These are phyloP conservation scores for Lavandula angustifolia DNA, from an alignment of 257 asterid genomes.

Conservation along the genomic window DNA sequence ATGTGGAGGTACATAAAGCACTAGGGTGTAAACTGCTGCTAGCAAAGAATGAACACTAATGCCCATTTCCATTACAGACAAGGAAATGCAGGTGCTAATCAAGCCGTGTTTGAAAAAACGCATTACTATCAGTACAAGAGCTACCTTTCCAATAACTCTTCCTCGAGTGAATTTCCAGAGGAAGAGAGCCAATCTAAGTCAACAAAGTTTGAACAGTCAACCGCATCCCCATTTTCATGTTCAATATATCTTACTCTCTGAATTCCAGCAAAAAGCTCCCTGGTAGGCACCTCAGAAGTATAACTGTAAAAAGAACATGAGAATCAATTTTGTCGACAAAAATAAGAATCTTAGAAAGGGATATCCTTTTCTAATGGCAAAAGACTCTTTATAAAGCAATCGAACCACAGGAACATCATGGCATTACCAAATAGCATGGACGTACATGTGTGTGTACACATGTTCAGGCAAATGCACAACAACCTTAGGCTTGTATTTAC, in stretches of 20 bases:
- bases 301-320: slow-evolving; percentile 42
- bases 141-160: slow-evolving; percentile 87
- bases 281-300: slow-evolving; percentile 56
- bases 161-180: slow-evolving; percentile 89
- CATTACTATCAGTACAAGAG: slow-evolving; percentile 24
- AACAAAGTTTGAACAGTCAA: slow-evolving; percentile 85
- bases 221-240: slow-evolving; percentile 62
- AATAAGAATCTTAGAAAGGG: slow-evolving; percentile 26
- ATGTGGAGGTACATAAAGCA: slow-evolving; percentile 1
- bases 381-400: slow-evolving; percentile 2
- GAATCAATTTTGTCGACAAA: slow-evolving; percentile 4
- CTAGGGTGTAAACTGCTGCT: not conserved
- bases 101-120: slow-evolving; percentile 3
- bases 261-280: slow-evolving; percentile 62
- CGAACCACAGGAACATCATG: slow-evolving; percentile 23
- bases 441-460: not conserved
- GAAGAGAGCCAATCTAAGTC: slow-evolving; percentile 97
- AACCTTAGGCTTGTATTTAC: not conserved
- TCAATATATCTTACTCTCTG: slow-evolving; percentile 57
- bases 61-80: slow-evolving; percentile 15
- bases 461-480: slow-evolving; percentile 22
- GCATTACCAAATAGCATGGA: slow-evolving; percentile 5
- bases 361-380: slow-evolving; percentile 4
- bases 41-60: slow-evolving; percentile 12
- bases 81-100: slow-evolving; percentile 17